These are phyloP conservation scores for Myriosclerotinia scirpicola DNA, from an alignment of 2,329 filamentous ascomycete species.

Conservation along the genomic window DNA sequence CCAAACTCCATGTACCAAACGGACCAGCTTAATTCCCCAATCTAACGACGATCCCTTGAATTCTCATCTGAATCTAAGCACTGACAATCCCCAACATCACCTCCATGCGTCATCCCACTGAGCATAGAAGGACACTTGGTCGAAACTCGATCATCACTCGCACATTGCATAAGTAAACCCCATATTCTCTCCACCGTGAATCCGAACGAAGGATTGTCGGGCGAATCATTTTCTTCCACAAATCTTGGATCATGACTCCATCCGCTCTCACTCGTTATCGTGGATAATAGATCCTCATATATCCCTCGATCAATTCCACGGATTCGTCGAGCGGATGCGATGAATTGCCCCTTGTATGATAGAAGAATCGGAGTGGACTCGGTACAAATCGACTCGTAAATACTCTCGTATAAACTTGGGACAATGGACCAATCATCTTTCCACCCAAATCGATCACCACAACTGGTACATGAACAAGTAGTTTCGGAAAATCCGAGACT, in stretches of 20 bases:
- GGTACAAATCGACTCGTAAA: conserved; percentile 34
- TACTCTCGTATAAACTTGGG: conserved; percentile 40
- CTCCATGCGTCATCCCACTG: conserved; percentile 64
- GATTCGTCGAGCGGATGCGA: conserved; percentile 48
- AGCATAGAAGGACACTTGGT: conserved; percentile 80
- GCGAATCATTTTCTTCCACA: conserved; percentile 25
- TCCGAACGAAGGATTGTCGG: conserved; percentile 37
- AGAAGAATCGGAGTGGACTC: conserved; percentile 40
- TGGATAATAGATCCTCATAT: conserved; percentile 30
- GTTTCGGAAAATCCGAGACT: conserved; percentile 44
- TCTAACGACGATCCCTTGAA: neutral
- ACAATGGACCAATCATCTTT: conserved; percentile 43
- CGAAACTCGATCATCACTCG: conserved; percentile 66
- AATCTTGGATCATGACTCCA: conserved; percentile 31
- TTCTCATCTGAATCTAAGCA: conserved; percentile 33
- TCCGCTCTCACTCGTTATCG: conserved; percentile 32
- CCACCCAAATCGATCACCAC: conserved; percentile 46
- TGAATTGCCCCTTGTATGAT: conserved; percentile 51
- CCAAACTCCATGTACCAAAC: neutral
- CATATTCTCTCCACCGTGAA: conserved; percentile 38
- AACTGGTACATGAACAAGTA: conserved; percentile 44
- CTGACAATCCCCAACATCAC: conserved; percentile 33
- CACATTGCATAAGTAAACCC: conserved; percentile 38
- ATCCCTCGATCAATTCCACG: conserved; percentile 37
- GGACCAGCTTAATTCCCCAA: neutral